Evolutionary conservation across 805 yeast genomes (phyloP).

Genomic region (Komagataella pseudopastoris): DNA sequence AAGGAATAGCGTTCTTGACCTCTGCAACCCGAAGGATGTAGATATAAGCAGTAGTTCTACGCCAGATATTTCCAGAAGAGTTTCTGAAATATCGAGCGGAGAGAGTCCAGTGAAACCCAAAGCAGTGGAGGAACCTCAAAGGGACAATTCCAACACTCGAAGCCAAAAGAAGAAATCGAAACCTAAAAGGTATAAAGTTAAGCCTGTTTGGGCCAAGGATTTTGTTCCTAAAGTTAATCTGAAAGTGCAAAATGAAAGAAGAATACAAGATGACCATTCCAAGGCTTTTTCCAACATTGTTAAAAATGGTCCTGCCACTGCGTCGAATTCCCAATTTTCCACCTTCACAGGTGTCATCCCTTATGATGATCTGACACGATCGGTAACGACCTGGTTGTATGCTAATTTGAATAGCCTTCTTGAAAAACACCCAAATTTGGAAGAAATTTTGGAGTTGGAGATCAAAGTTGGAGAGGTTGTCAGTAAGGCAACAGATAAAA

Average conservation of each 20-base stretch:
- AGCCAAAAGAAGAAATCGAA: constrained; percentile 14
- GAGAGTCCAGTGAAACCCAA: constrained; percentile 5
- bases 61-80: constrained; percentile 18
- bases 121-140: neutral
- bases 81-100: constrained; percentile 11
- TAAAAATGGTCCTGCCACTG: neutral
- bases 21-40: constrained; percentile 32
- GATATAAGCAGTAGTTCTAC: constrained; percentile 27
- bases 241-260: constrained; percentile 6
- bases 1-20: constrained; percentile 14
- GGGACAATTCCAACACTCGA: neutral
- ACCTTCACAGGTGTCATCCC: constrained; percentile 68
- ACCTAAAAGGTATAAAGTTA: constrained; percentile 47
- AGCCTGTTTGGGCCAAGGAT: constrained; percentile 79
- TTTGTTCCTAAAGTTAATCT: constrained; percentile 35
- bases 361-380: constrained; percentile 66
- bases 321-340: constrained; percentile 11
- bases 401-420: constrained; percentile 61
- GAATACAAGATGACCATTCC: neutral
- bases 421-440: constrained; percentile 24
- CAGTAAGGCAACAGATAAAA: constrained; percentile 46
- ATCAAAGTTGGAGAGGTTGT: constrained; percentile 61
- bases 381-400: constrained; percentile 82
- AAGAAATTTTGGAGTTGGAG: constrained; percentile 56
- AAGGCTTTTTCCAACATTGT: neutral